Percentiles rank a stretch among this genome's conserved stretches.
phyloP scores from a whole-genome alignment of 495 filamentous ascomycete genomes.

The Penicillium verhagenii region DNA sequence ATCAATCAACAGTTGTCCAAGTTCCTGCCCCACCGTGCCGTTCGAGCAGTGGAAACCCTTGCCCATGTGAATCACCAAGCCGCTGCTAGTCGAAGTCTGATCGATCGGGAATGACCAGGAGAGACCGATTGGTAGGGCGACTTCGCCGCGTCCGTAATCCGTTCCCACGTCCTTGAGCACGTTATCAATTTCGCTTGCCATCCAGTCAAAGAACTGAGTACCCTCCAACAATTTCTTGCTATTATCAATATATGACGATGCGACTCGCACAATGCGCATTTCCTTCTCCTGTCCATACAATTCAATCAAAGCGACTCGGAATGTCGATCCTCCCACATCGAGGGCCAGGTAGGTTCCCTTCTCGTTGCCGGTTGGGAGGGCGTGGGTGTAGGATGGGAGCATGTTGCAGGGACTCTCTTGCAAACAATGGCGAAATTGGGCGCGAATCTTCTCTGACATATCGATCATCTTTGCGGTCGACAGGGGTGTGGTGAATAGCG shows the following conservation, averaged over 20 bases:
- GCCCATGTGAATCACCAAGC: conserved; percentile 61
- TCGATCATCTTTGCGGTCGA: conserved; percentile 42
- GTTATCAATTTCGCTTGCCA: conserved; percentile 61
- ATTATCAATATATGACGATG: conserved; percentile 54
- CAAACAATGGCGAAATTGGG: conserved; percentile 55
- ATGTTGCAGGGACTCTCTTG: conserved; percentile 57
- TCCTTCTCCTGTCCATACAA: conserved; percentile 49
- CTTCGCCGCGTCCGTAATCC: conserved; percentile 35
- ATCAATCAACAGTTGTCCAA: conserved; percentile 56
- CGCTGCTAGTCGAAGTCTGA: conserved; percentile 58
- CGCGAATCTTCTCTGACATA: conserved; percentile 59
- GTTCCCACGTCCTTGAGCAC: conserved; percentile 43
- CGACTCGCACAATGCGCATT: conserved; percentile 51
- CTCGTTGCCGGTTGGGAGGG: conserved; percentile 59
- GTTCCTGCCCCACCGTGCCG: conserved; percentile 55
- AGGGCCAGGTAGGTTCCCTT: conserved; percentile 59
- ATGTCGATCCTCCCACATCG: conserved; percentile 67
- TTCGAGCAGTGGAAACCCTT: conserved; percentile 64
- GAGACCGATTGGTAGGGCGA: conserved; percentile 56
- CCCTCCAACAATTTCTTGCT: conserved; percentile 52
- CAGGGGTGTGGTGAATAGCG: conserved; percentile 46
- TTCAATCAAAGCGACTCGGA: conserved; percentile 62
- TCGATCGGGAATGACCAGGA: conserved; percentile 72
- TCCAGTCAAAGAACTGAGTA: conserved; percentile 65
- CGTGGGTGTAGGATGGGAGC: conserved; percentile 65